Percentiles rank a stretch among this genome's conserved stretches.
phyloP scores from a whole-genome alignment of 805 yeast genomes.

The Citeromyces nyonsensis region DNA sequence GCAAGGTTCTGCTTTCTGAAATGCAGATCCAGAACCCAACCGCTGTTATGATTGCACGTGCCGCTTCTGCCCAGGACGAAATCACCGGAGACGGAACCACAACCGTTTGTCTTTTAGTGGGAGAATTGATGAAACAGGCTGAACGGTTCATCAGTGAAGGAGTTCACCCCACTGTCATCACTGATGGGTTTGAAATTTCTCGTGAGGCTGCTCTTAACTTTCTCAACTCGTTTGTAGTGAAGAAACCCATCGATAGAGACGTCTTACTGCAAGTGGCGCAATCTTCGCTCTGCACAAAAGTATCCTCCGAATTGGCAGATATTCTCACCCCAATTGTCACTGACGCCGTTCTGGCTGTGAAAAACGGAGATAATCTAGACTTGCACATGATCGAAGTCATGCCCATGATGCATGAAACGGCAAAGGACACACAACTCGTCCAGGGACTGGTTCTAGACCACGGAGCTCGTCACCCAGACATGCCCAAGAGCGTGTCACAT shows the following conservation, averaged over 20 bases:
- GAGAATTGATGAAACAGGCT: slow-evolving; percentile 89
- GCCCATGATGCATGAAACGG: slow-evolving; percentile 91
- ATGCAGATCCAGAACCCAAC: slow-evolving; percentile 95
- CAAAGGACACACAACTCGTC: slow-evolving; percentile 69
- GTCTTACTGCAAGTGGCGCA: slow-evolving; percentile 84
- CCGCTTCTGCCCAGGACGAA: slow-evolving; percentile 97
- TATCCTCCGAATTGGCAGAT: slow-evolving; percentile 59
- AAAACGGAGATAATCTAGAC: slow-evolving; percentile 44
- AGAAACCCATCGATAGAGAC: slow-evolving; percentile 60
- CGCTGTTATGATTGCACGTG: slow-evolving; percentile 86
- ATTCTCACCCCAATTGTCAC: slow-evolving; percentile 88
- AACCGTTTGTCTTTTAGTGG: slow-evolving; percentile 85
- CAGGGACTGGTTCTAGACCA: slow-evolving; percentile 91
- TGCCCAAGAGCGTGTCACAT: slow-evolving; percentile 81
- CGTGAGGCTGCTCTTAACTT: slow-evolving; percentile 58
- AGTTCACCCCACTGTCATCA: slow-evolving; percentile 85
- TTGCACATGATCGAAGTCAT: slow-evolving; percentile 96
- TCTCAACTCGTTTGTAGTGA: slow-evolving; percentile 50
- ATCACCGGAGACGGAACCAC: slow-evolving; percentile 99
- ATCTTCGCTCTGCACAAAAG: slow-evolving; percentile 80
- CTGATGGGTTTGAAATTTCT: slow-evolving; percentile 91
- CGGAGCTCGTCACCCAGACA: slow-evolving; percentile 98
- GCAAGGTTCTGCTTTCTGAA: slow-evolving; percentile 82
- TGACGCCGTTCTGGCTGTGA: slow-evolving; percentile 82
- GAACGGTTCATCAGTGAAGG: slow-evolving; percentile 87